Evolutionary conservation across 148 eudicot species (phyloP).

Genomic region (Rhododendron kiyosumense): DNA sequence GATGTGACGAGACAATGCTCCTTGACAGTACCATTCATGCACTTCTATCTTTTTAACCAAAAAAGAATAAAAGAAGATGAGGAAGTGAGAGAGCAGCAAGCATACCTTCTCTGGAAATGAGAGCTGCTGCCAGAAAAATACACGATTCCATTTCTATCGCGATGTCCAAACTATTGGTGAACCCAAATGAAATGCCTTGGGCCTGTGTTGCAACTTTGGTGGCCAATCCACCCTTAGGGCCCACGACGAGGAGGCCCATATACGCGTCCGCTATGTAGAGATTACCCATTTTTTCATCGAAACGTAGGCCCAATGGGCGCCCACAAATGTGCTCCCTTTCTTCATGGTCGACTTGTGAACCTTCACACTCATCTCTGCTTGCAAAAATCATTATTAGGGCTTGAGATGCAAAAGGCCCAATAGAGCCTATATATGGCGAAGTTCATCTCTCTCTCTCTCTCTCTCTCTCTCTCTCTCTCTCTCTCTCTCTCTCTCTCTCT

Average conservation of each 20-base stretch:
- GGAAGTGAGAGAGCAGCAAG: neutral
- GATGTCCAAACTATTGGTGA: constrained; percentile 70
- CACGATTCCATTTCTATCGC: constrained; percentile 44
- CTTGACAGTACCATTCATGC: no score
- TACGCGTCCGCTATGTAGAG: constrained; percentile 80
- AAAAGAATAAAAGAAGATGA: neutral
- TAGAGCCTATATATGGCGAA: no score
- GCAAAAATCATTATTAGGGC: no score
- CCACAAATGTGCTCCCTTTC: constrained; percentile 67
- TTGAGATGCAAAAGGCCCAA: no score
- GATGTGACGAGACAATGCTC: no score
- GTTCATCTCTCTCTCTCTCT: no score
- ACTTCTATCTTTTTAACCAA: no score
- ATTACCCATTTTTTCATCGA: constrained; percentile 50
- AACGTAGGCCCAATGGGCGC: constrained; percentile 71
- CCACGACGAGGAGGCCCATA: constrained; percentile 77
- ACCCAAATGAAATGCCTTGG: constrained; percentile 39
- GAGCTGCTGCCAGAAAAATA: constrained; percentile 79
- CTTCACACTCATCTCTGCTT: constrained; percentile 42
- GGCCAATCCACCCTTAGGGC: constrained; percentile 72
- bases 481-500: no score
- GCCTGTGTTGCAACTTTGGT: constrained; percentile 35
- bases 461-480: no score
- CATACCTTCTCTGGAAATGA: constrained; percentile 51
- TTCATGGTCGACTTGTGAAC: constrained; percentile 23